Base-by-base conservation (phyloP, 1,284 basidiomycete species). In the Ustilago curta region DNA sequence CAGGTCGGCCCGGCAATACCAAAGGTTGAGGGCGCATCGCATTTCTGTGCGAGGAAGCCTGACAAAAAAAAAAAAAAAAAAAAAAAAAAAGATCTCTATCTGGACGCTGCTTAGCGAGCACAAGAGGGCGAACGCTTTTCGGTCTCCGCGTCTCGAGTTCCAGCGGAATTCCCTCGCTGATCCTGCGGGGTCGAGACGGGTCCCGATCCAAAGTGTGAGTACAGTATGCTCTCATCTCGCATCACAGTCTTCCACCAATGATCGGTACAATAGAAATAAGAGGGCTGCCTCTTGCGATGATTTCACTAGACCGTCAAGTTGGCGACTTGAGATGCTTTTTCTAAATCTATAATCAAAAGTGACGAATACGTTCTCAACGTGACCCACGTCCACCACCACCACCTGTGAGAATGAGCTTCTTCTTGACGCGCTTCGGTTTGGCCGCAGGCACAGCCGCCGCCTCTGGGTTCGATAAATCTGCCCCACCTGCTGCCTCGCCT, bases 401-500 rank as follows among this genome's bases (percentile, higher is more conserved):
- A 8, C 69, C 76, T 3, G 82, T 84, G 19, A 84, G 70, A 35
- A 84, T 79, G 11, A 84, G 64, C 70, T 82, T 82, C 66, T 82
- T 80, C 70, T 81, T 83, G 47, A 64, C 70, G n/a, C 79, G 73
- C 40, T 72, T 69, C 50, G 60, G 49, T 29, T 60, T 64, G n/a
- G 27, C 43, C 21, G 43, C 37, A 6, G 49, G 49, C 0, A 6
- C 49, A 4, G 32, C 40, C 14, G 48, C 39, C 12, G 31, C 47
- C 5, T 52, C 39, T 8, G 62, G 23, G n/a, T n/a, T 45, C 27
- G 31, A 18, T 23, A 27, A 12, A 27, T 54, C 55, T 16, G 43
- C 42, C 12, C 14, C 12, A 12, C 27, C 43, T 14, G 25, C 53
- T 14, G 25, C 53, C 27, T 39, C 52, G 8, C 16, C 16, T 23